Percentiles rank a stretch among this genome's conserved stretches.
phyloP scores from a whole-genome alignment of 371 early-diverging fungal species.

The Rhizopus sp. region DNA sequence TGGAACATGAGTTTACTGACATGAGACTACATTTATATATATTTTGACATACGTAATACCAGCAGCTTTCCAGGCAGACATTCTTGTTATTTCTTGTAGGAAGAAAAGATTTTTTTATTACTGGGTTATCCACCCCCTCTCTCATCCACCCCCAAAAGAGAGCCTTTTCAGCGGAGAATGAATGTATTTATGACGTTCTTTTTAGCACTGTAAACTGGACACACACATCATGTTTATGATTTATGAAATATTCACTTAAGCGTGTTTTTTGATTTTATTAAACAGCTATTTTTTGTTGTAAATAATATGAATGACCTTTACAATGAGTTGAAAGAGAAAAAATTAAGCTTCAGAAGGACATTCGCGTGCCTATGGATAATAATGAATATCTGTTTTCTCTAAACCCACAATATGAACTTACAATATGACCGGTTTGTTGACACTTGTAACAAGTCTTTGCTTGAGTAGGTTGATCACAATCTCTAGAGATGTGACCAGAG shows the following conservation, averaged over 20 bases:
- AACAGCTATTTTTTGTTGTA: background rate
- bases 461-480: conserved; percentile 46
- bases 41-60: conserved; percentile 51
- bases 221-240: too few species aligned
- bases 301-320: background rate
- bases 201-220: too few species aligned
- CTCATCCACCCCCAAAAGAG: background rate
- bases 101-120: conserved; percentile 2
- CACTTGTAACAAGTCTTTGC: conserved; percentile 70
- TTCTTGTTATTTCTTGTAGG: conserved; percentile 15
- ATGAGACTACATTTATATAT: background rate
- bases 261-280: too few species aligned
- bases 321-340: background rate
- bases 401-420: conserved; percentile 14
- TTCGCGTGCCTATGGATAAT: conserved; percentile 30
- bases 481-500: conserved; percentile 53
- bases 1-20: background rate
- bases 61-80: conserved; percentile 71
- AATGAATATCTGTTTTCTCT: conserved; percentile 14
- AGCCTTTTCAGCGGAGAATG: background rate
- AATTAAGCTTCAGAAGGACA: conserved; percentile 28
- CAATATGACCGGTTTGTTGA: conserved; percentile 34
- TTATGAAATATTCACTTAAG: too few species aligned
- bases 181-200: conserved; percentile 7
- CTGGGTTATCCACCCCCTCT: background rate